A percentile compares a stretch with the other conserved stretches of the same genome.
These are phyloP conservation scores for Moelleriella libera DNA, from an alignment of 2,329 filamentous ascomycete species.

Conservation along the genomic window DNA sequence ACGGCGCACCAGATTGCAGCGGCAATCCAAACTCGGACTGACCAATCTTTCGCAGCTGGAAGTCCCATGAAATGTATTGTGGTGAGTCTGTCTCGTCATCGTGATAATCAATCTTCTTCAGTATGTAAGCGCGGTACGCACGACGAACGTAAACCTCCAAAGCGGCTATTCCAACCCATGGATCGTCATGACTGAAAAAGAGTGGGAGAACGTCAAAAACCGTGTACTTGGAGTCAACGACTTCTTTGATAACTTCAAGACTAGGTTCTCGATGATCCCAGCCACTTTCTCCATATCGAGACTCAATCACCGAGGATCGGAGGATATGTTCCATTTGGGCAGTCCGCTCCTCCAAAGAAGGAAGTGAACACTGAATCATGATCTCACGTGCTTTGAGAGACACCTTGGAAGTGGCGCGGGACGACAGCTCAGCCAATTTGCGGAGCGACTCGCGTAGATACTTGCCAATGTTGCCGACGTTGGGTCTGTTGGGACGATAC, in stretches of 20 bases:
- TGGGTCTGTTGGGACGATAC: constrained; percentile 89
- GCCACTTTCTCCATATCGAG: constrained; percentile 91
- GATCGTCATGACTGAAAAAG: constrained; percentile 90
- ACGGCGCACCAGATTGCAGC: constrained; percentile 65
- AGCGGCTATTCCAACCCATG: constrained; percentile 86
- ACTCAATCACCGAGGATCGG: constrained; percentile 87
- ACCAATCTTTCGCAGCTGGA: constrained; percentile 83
- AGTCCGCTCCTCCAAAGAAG: constrained; percentile 87
- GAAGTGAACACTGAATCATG: constrained; percentile 91
- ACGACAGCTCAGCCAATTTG: constrained; percentile 75
- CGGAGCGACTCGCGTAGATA: constrained; percentile 72
- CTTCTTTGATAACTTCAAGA: constrained; percentile 85
- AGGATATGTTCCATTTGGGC: constrained; percentile 98
- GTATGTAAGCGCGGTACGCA: constrained; percentile 87
- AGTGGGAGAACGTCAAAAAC: constrained; percentile 91
- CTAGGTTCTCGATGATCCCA: constrained; percentile 93
- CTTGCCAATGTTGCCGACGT: constrained; percentile 76
- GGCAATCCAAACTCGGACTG: constrained; percentile 81
- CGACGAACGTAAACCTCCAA: constrained; percentile 94
- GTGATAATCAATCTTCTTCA: constrained; percentile 84
- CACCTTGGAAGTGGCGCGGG: constrained; percentile 77
- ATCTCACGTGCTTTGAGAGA: constrained; percentile 94
- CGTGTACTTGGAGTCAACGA: constrained; percentile 96
- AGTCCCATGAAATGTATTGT: constrained; percentile 88
- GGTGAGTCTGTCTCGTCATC: constrained; percentile 55